phyloP scores from a whole-genome alignment of 345 rosid species.

The Brassica carinata region DNA sequence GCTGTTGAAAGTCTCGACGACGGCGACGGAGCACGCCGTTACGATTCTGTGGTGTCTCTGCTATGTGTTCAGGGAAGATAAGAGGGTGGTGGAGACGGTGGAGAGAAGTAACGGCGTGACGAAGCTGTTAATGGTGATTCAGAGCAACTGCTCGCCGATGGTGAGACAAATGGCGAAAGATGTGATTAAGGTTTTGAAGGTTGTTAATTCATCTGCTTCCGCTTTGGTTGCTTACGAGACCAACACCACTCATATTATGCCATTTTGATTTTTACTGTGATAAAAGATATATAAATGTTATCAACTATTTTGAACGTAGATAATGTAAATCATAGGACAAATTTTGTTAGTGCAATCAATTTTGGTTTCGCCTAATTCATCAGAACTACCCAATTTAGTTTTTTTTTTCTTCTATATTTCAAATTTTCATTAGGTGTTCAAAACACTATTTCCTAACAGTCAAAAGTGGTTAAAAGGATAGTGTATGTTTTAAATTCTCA shows the following conservation, averaged over 20 bases:
- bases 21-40: constrained; percentile 85
- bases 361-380: not conserved
- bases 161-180: constrained; percentile 79
- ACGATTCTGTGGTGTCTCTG: constrained; percentile 80
- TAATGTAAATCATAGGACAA: not conserved
- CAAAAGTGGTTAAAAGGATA: not conserved
- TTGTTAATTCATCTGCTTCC: constrained; percentile 48
- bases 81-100: constrained; percentile 56
- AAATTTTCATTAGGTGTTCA: not conserved
- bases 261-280: constrained; percentile 52
- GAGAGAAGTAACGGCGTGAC: constrained; percentile 65
- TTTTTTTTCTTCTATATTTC: not conserved
- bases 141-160: constrained; percentile 72
- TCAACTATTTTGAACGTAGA: constrained; percentile 16
- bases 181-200: constrained; percentile 64
- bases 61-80: constrained; percentile 59
- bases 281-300: not conserved
- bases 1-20: constrained; percentile 67
- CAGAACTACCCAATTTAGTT: not conserved
- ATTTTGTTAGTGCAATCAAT: constrained; percentile 49
- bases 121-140: constrained; percentile 76
- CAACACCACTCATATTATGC: constrained; percentile 86
- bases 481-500: not conserved
- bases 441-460: not conserved
- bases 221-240: constrained; percentile 75